Base-by-base conservation (phyloP, 495 filamentous ascomycete species). In the Neurospora intermedia region DNA sequence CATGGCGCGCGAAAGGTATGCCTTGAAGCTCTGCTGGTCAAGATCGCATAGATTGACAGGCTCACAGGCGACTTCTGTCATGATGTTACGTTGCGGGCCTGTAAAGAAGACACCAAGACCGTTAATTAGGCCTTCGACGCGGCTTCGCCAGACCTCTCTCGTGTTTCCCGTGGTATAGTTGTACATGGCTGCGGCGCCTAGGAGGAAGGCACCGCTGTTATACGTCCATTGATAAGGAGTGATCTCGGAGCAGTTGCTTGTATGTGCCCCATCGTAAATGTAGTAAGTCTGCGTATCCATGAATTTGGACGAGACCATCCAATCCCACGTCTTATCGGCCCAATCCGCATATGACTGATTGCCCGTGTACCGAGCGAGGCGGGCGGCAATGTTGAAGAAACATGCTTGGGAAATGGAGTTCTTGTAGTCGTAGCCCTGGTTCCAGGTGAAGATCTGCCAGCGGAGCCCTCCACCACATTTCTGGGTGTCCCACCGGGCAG, bases 371-470 rank as follows among this genome's bases (percentile, higher is more conserved):
- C 84, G 83, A 2, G 90, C 91, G 6, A 95, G 82, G 35, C 92
- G 87, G 11, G 92, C 87, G 3, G 88, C 89, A 2, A 95, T 83
- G 75, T 91, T 90, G 82, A 93, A 93, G 77, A 93, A 89, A 62
- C 88, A 87, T 0, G 88, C 91, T 73, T 92, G 92, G 1, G 89
- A 88, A 23, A 92, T 86, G 43, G 88, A 86, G 78, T 94, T 94
- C 79, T 93, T 93, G 81, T 90, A 93, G 72, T 88, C 86, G 80
- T 91, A 96, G 2, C 93, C 94, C 11, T 85, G 89, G 82, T 94
- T 92, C 81, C 90, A 94, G 4, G 88, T 85, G 80, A 88, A 93
- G 54, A 96, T 92, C 83, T 96, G 93, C 93, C 93, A 96, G 42
- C 90, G 85, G 69, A 96, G 82, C 1, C 94, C 93, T 59, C 93